Evolutionary conservation across 139 green algal species (phyloP).

Genomic region (Chlorella sorokiniana): DNA sequence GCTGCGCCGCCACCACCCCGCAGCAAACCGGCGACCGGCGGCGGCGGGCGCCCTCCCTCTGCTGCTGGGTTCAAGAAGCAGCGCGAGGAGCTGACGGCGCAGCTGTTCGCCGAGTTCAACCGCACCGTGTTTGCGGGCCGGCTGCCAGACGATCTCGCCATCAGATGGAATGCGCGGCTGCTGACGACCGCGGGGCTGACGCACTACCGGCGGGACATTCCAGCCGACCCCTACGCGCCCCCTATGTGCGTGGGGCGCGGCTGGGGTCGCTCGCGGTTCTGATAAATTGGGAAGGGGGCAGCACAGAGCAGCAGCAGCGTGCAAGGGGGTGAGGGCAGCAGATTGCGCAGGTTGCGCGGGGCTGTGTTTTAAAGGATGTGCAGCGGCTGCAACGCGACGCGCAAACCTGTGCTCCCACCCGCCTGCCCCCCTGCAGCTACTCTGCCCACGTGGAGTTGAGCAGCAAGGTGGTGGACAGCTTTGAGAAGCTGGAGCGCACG

Average conservation of each 20-base stretch:
- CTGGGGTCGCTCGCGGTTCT: background rate
- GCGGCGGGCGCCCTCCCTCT: background rate
- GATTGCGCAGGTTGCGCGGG: no score
- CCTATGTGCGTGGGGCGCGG: conserved; percentile 1
- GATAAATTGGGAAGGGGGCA: no score
- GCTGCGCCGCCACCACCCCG: background rate
- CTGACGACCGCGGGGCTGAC: conserved; percentile 66
- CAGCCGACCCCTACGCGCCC: background rate
- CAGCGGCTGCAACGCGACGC: background rate
- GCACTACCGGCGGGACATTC: conserved; percentile 41
- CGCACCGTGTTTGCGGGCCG: conserved; percentile 45
- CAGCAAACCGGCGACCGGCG: background rate
- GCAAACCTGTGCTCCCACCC: background rate
- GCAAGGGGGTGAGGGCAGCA: background rate
- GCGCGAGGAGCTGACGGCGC: conserved; percentile 32
- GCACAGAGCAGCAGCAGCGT: background rate
- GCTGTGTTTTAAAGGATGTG: no score
- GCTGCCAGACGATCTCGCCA: conserved; percentile 57
- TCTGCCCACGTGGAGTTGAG: conserved; percentile 58
- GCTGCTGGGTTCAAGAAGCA: conserved; percentile 39
- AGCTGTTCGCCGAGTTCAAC: conserved; percentile 56
- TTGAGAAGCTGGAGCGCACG: conserved; percentile 56
- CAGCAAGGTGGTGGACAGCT: conserved; percentile 65
- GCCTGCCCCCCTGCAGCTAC: conserved; percentile 35
- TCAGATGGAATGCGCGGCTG: conserved; percentile 64